Evolutionary conservation across 2,329 filamentous ascomycete genomes (phyloP), one percentile per base, ranked within the genome.

Genomic region (Leptoxyphium fumago): DNA sequence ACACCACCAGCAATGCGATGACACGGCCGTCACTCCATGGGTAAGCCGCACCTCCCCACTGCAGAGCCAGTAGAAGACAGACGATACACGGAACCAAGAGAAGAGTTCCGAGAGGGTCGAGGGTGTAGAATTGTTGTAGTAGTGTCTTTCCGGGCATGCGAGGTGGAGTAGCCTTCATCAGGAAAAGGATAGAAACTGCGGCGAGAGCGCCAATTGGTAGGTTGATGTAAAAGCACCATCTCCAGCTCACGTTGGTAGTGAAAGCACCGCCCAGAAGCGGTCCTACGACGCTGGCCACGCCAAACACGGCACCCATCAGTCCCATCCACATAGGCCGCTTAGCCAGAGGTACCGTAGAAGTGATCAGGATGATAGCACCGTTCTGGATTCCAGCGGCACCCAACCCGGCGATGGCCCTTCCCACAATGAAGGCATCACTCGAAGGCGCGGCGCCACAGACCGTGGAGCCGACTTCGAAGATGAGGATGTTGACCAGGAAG

Each of bases 181-280:
- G 36, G 43, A 45, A 32, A 18, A 52, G 45, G 29, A 51, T 43
- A 15, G 45, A n/a, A 1, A 48, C 38, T 0, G 64, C 64, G 10
- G 65, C 45, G 17, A 40, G 3, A 7, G 55, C 61, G 10, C 65
- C 66, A 26, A 72, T 61, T 0, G 70, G 70, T 7, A 73, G 56
- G 47, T 73, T 72, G 51, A 72, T 68, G 38, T 40, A 40, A 11
- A 40, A 40, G 11, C 55, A 50, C 42, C 72, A 75, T 45, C 72
- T 59, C 72, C 72, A 75, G 11, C 58, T 64, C 0, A 65, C 60
- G 5, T 63, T 47, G 30, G 61, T 58, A 0, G 67, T 65, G 48
- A 75, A 72, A 1, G 64, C 62, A 26, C 72, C 72, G 2, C 72
- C 72, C 0, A 75, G 54, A 1, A 75, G 55, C 0, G 72, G 72